These are phyloP conservation scores for Coniferiporia sulphurascens DNA, from an alignment of 1,284 basidiomycete genomes.

Conservation along the genomic window DNA sequence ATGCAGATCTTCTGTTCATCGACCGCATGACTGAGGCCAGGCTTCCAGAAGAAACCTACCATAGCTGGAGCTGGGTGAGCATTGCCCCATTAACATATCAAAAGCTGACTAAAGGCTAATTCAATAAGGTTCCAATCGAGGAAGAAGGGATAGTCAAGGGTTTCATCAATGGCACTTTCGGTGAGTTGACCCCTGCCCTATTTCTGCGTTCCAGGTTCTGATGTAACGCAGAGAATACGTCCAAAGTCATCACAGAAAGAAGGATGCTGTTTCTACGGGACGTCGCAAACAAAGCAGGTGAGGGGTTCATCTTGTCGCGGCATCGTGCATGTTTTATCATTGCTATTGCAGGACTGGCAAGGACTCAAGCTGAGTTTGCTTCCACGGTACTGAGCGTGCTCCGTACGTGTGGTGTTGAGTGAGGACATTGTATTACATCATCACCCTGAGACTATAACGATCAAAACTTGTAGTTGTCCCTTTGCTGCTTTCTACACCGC, in stretches of 20 bases:
- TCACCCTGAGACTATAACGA: not conserved
- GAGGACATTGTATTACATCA: not conserved
- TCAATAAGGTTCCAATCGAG: conserved; percentile 9
- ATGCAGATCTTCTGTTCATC: conserved; percentile 21
- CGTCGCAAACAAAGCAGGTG: conserved; percentile 12
- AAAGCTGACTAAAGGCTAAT: not conserved
- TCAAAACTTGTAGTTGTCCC: conserved; percentile 4
- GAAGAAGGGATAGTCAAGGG: conserved; percentile 12
- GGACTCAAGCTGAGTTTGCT: conserved; percentile 12
- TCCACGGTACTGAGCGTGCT: conserved; percentile 2
- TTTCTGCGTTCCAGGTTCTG: not conserved
- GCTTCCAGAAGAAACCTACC: conserved; percentile 21
- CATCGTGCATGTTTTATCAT: not conserved
- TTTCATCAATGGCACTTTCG: conserved; percentile 16
- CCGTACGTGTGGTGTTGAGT: conserved; percentile 6
- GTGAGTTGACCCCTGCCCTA: not conserved
- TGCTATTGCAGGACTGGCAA: not conserved
- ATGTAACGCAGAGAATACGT: conserved; percentile 9
- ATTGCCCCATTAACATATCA: too few species aligned
- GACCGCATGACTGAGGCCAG: conserved; percentile 19
- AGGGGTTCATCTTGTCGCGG: not conserved
- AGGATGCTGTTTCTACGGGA: conserved; percentile 13
- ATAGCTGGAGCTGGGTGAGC: conserved; percentile 22
- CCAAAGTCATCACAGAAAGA: conserved; percentile 14
- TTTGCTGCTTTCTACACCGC: conserved; percentile 14